These are phyloP conservation scores for Microdochium nivale DNA, from an alignment of 2,329 filamentous ascomycete genomes.

Conservation along the genomic window DNA sequence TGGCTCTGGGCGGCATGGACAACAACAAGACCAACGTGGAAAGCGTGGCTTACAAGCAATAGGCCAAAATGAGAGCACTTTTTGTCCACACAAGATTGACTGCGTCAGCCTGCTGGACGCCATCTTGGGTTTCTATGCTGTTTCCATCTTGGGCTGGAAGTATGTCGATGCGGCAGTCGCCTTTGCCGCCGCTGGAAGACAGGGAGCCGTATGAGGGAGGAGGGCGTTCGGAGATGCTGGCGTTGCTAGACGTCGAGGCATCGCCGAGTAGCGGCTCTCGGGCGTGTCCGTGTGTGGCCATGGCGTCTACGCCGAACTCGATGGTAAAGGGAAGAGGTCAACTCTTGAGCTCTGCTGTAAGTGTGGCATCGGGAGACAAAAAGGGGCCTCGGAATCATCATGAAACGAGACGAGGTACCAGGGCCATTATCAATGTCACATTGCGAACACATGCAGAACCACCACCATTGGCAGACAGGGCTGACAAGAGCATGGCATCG, in stretches of 20 bases:
- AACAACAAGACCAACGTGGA: background rate
- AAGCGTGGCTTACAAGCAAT: constrained; percentile 20
- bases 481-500: background rate
- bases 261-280: background rate
- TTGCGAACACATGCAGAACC: background rate
- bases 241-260: background rate
- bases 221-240: background rate
- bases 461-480: background rate
- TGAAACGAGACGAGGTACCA: background rate
- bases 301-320: background rate
- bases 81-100: constrained; percentile 30
- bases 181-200: constrained; percentile 2
- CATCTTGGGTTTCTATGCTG: constrained; percentile 13
- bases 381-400: background rate
- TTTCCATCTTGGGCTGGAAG: background rate
- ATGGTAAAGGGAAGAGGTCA: background rate
- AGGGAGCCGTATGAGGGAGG: constrained; percentile 1
- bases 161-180: constrained; percentile 4
- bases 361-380: background rate
- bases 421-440: background rate
- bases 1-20: background rate
- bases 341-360: background rate
- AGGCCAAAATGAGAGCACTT: constrained; percentile 26
- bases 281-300: background rate
- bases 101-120: constrained; percentile 29